Evolutionary conservation across 2,329 filamentous ascomycete species (phyloP).

Genomic region (Sporothrix schenckii): DNA sequence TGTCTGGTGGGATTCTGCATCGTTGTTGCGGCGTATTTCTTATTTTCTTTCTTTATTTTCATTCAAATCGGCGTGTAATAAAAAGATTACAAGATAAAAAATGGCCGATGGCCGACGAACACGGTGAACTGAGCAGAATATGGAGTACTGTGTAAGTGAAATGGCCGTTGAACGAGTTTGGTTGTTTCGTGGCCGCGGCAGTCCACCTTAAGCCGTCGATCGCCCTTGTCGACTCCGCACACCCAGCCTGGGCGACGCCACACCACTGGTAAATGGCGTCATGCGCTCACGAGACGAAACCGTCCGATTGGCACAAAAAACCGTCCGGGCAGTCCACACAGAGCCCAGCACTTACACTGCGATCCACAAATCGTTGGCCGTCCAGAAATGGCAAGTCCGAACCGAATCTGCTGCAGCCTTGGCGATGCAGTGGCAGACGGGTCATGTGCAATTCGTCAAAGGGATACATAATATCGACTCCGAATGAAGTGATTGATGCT

Average conservation of each 20-base stretch:
- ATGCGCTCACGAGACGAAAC: not conserved
- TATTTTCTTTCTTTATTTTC: not conserved
- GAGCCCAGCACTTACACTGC: too few relatives aligned
- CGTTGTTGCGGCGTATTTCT: not conserved
- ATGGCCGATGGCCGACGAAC: not conserved
- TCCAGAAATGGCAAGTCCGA: not conserved
- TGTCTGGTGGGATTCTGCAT: conserved; percentile 21
- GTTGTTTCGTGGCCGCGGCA: too few relatives aligned
- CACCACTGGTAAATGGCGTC: conserved; percentile 1
- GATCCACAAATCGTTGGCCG: not conserved
- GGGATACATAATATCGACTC: not conserved
- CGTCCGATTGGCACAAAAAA: conserved; percentile 19
- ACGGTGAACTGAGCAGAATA: too few relatives aligned
- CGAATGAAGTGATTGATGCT: not conserved
- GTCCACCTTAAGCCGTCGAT: conserved; percentile 4
- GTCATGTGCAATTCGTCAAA: not conserved
- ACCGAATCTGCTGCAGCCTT: not conserved
- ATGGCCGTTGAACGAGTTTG: not conserved
- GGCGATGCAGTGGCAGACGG: not conserved
- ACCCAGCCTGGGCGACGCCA: not conserved
- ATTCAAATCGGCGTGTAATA: too few relatives aligned
- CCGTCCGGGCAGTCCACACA: not conserved
- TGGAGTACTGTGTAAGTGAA: not conserved
- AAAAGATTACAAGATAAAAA: not conserved
- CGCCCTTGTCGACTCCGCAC: not conserved